Conservation (phyloP, 495 filamentous ascomycete genomes). For the Aspergillus hancockii region DNA sequence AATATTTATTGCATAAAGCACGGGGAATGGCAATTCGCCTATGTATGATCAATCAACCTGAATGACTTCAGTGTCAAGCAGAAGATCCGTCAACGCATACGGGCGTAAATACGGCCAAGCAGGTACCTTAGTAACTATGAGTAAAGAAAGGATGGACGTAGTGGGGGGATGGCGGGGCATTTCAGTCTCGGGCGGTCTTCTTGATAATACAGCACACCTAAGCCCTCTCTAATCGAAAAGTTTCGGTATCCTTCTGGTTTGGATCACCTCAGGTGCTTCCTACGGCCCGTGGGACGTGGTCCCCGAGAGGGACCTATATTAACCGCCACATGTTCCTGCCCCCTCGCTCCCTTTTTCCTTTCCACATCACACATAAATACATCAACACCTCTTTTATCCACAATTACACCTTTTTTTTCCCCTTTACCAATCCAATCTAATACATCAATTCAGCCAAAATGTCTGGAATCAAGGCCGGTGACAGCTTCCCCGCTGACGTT, state of each 20-base stretch:
- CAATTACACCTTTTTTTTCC: conserved; percentile 12
- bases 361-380: conserved; percentile 11
- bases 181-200: conserved; percentile 44
- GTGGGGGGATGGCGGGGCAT: conserved; percentile 20
- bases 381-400: conserved; percentile 12
- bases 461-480: conserved; percentile 75
- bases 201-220: conserved; percentile 28
- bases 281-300: conserved; percentile 15
- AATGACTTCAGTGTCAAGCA: conserved; percentile 10
- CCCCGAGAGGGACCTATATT: conserved; percentile 26
- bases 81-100: conserved; percentile 16
- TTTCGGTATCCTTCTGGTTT: conserved; percentile 49
- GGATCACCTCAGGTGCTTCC: conserved; percentile 37
- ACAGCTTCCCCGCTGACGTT: conserved; percentile 79
- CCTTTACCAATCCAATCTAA: conserved; percentile 11
- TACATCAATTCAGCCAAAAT: conserved; percentile 47
- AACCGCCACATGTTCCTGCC: conserved; percentile 20
- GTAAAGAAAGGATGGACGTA: conserved; percentile 9
- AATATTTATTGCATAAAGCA: background rate
- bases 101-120: conserved; percentile 16
- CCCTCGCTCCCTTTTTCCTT: conserved; percentile 15
- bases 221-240: conserved; percentile 37
- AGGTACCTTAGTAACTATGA: conserved; percentile 19
- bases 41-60: background rate
- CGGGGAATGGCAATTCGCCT: background rate